A percentile compares a stretch with the other conserved stretches of the same genome.
These are phyloP conservation scores for Calonectria hawksworthii DNA, from an alignment of 2,329 filamentous ascomycete species.

Conservation along the genomic window DNA sequence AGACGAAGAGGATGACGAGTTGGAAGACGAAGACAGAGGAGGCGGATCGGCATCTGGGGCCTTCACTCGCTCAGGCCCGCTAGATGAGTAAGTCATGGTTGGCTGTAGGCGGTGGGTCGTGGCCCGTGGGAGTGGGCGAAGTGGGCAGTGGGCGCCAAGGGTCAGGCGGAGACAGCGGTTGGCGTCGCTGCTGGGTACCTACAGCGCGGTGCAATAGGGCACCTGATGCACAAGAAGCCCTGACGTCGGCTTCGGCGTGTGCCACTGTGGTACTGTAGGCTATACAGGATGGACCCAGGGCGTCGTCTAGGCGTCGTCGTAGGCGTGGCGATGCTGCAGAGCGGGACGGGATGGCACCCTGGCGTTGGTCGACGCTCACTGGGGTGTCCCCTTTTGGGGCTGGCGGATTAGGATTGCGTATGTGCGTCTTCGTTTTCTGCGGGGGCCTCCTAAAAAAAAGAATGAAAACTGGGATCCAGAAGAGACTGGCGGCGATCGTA, in stretches of 20 bases:
- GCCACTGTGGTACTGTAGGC: conserved; percentile 4
- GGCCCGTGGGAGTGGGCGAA: conserved; percentile 45
- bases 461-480: conserved; percentile 26
- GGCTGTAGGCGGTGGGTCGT: conserved; percentile 42
- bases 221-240: conserved; percentile 4
- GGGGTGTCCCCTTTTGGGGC: conserved; percentile 23
- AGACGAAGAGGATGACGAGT: conserved; percentile 30
- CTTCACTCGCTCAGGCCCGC: conserved; percentile 56
- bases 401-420: conserved; percentile 27
- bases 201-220: conserved; percentile 3
- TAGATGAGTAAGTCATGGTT: conserved; percentile 53
- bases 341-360: conserved; percentile 22
- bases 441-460: conserved; percentile 33
- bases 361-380: conserved; percentile 20
- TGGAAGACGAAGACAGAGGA: conserved; percentile 34
- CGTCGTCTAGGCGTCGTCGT: conserved; percentile 9
- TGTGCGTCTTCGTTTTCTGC: conserved; percentile 30
- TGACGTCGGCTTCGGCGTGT: conserved; percentile 8
- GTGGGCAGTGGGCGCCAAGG: conserved; percentile 19
- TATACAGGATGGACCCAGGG: conserved; percentile 7
- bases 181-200: conserved; percentile 14
- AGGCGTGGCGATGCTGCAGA: conserved; percentile 40
- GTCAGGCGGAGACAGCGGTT: conserved; percentile 10
- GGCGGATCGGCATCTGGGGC: conserved; percentile 46
- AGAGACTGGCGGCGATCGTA: conserved; percentile 39